Base-by-base conservation (phyloP, 768 basidiomycete genomes). In the Serendipita sp. region DNA sequence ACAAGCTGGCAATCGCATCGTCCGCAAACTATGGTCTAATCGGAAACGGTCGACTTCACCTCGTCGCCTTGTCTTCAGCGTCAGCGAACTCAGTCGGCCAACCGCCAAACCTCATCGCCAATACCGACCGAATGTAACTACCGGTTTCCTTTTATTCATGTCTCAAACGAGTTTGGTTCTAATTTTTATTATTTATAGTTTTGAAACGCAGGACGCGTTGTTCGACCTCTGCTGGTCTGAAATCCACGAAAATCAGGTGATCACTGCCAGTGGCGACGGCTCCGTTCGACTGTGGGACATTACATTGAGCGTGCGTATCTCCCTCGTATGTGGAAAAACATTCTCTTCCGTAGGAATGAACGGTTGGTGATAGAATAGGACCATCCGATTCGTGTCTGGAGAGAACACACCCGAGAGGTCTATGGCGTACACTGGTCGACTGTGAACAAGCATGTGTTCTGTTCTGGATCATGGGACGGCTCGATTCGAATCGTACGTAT, bases 401-500 rank as follows among this genome's bases (percentile, higher is more conserved):
- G 90, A 68, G 95, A 98, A 72, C 95, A 98, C 72, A 82, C 85
- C 13, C 82, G 85, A 58, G 95, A 98, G 71, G 90, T 93, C 4
- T 93, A 90, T 75, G 87, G 86, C 11, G 82, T 97, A 3, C 90
- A 98, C 72, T 98, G 95, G 94, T 92, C 87, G 65, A 98, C 96
- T 73, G 72, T 94, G 65, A 83, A 85, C 68, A 96, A 95, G 71
- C 87, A 91, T 66, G 81, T 81, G 0, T 94, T 96, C 71, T 81
- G 79, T 7, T 92, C 92, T 11, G 81, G 89, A 26, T 90, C 86
- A 13, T 97, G 94, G 94, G 95, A 98, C 69, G 91, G 90, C 28
- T 80, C 78, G 14, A 80, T 94, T 43, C 97, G 96, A 74, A 68
- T 96, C 53, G 94, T 93, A 65, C 51, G 88, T 77, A 9, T 1